Evolutionary conservation across 352 stramenopile species (phyloP), one percentile per base, ranked within the genome.

Genomic region (Globisporangium heterothallicum): DNA sequence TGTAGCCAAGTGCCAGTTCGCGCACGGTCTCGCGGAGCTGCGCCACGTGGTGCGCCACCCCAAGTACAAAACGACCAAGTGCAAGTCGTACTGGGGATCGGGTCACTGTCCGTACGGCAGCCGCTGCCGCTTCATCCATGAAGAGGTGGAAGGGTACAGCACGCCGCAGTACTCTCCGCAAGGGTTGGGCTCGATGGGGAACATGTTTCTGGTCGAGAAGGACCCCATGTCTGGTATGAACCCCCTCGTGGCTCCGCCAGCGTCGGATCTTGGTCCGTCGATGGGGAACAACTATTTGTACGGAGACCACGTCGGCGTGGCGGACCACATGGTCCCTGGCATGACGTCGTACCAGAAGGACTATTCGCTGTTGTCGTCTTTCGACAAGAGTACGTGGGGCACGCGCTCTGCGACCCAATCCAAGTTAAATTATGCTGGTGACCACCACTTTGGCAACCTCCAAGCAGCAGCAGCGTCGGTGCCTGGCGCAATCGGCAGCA

Each of bases 51-150:
- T 90, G 48, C 84, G 84, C 57, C 84, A 94, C 58, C 84, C 84
- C 46, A 94, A 94, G 74, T 92, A 94, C 78, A 94, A 94, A 72
- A 94, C 84, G n/a, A 92, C 81, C 54, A 92, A 92, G 64, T 95
- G 84, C 78, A 94, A 95, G 75, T 91, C 81, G 30, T 95, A 94
- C 66, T 86, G 83, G 74, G 77, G 81, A n/a, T 94, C 85, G 14
- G 85, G 85, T 22, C 78, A 91, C 63, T 95, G 85, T 51, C 83
- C 74, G 13, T 95, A 95, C 66, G 85, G 85, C 38, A 84, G 66
- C 35, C 81, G 85, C 58, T 95, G 85, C 60, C 75, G 85, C 47
- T 95, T 94, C 57, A 94, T 95, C 50, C 85, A 95, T 60, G 80
- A 93, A 52, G 81, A 92, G 55, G 53, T 72, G 2, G 80, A 91